Conservation (phyloP, 2,329 filamentous ascomycete species). For the Fusarium chaquense region DNA sequence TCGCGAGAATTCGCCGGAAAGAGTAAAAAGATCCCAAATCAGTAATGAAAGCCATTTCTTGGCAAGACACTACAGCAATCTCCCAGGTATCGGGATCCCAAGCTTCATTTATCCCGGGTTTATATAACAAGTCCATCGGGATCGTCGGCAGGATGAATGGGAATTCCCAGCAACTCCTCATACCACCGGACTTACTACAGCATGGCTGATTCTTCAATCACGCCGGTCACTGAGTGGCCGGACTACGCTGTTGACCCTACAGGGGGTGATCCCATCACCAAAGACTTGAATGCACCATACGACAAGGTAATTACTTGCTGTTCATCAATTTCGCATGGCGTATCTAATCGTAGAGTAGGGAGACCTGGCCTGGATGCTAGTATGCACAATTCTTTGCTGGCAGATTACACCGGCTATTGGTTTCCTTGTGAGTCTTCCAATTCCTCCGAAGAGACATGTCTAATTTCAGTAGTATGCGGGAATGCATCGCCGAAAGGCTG, state of each 20-base stretch:
- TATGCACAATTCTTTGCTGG: slow-evolving; percentile 54
- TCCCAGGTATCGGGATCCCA: background rate
- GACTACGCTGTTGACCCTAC: slow-evolving; percentile 55
- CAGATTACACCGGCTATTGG: slow-evolving; percentile 56
- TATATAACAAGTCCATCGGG: slow-evolving; percentile 6
- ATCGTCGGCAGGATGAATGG: accelerated
- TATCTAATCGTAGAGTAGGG: slow-evolving; percentile 47
- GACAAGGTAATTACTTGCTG: slow-evolving; percentile 52
- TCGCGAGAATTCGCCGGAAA: slow-evolving; percentile 28
- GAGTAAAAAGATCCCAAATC: slow-evolving; percentile 4
- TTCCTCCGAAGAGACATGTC: background rate
- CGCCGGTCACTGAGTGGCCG: slow-evolving; percentile 55
- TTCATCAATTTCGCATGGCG: accelerated
- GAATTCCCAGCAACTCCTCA: background rate
- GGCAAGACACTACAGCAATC: slow-evolving; percentile 20
- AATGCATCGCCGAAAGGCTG: slow-evolving; percentile 54
- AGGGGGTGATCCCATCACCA: slow-evolving; percentile 58
- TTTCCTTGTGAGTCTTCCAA: slow-evolving; percentile 42
- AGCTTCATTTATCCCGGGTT: background rate
- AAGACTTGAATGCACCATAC: slow-evolving; percentile 59
- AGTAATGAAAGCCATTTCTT: slow-evolving; percentile 10
- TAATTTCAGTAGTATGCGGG: slow-evolving; percentile 49
- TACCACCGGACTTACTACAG: background rate
- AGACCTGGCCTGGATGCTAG: slow-evolving; percentile 58
- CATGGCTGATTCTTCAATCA: slow-evolving; percentile 37